Conservation (phyloP, 345 rosid species). For the Citrus reticulata region DNA sequence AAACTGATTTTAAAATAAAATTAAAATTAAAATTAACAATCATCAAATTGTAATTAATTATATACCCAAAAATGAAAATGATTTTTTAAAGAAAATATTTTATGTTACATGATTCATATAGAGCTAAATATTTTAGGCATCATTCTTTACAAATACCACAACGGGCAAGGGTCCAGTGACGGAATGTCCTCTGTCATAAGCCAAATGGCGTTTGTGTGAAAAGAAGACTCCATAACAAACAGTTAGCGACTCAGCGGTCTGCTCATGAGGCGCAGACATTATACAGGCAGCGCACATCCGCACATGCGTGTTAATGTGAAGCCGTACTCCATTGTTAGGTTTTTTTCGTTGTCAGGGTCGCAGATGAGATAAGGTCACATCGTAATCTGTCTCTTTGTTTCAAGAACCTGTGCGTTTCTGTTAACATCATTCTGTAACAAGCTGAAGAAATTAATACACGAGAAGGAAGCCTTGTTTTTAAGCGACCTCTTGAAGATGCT, state of each 20-base stretch:
- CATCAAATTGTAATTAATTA: too few species aligned
- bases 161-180: background rate
- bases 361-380: background rate
- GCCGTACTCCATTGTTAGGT: slow-evolving; percentile 15
- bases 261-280: background rate
- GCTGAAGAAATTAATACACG: background rate
- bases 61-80: too few species aligned
- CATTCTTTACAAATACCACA: too few species aligned
- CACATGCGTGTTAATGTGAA: background rate
- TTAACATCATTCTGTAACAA: background rate
- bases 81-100: too few species aligned
- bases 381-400: slow-evolving; percentile 3
- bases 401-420: background rate
- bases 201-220: background rate
- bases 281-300: background rate
- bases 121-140: too few species aligned
- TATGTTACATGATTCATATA: too few species aligned
- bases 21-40: too few species aligned
- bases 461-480: background rate
- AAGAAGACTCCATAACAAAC: background rate
- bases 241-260: background rate
- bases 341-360: background rate
- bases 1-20: too few species aligned
- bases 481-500: background rate
- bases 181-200: background rate